phyloP scores from a whole-genome alignment of 73 alveolate genomes.

The Blepharisma japonicum region DNA sequence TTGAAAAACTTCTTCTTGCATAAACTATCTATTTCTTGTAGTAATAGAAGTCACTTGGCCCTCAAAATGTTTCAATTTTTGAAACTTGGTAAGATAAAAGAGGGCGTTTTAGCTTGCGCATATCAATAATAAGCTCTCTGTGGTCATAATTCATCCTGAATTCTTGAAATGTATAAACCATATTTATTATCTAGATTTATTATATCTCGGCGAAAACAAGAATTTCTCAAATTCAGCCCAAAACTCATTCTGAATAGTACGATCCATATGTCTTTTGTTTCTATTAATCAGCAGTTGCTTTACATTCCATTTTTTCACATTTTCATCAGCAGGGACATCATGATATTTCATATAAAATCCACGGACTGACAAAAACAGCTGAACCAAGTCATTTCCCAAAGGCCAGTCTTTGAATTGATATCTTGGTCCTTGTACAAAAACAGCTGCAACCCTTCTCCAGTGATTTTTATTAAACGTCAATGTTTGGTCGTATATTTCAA shows the following conservation, averaged over 20 bases:
- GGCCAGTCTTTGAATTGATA: constrained; percentile 65
- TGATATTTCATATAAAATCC: constrained; percentile 51
- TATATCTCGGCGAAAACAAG: constrained; percentile 30
- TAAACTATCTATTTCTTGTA: too few species aligned
- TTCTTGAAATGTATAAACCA: too few species aligned
- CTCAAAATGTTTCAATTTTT: too few species aligned
- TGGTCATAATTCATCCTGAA: too few species aligned
- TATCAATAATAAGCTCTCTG: too few species aligned
- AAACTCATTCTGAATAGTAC: constrained; percentile 45
- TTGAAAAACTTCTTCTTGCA: too few species aligned
- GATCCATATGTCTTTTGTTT: constrained; percentile 58
- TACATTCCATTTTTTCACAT: constrained; percentile 44
- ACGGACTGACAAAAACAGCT: constrained; percentile 48
- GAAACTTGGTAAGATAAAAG: too few species aligned
- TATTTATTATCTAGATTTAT: neutral
- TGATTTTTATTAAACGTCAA: constrained; percentile 34
- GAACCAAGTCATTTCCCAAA: constrained; percentile 27
- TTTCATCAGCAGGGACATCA: constrained; percentile 46
- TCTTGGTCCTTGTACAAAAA: constrained; percentile 52
- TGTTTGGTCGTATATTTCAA: constrained; percentile 55
- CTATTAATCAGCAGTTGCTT: constrained; percentile 39
- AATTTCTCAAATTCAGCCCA: constrained; percentile 60
- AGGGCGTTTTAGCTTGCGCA: too few species aligned
- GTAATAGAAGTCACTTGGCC: too few species aligned
- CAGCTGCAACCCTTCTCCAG: constrained; percentile 63